phyloP scores from a whole-genome alignment of 2,329 filamentous ascomycete genomes.

The Fusarium musae region DNA sequence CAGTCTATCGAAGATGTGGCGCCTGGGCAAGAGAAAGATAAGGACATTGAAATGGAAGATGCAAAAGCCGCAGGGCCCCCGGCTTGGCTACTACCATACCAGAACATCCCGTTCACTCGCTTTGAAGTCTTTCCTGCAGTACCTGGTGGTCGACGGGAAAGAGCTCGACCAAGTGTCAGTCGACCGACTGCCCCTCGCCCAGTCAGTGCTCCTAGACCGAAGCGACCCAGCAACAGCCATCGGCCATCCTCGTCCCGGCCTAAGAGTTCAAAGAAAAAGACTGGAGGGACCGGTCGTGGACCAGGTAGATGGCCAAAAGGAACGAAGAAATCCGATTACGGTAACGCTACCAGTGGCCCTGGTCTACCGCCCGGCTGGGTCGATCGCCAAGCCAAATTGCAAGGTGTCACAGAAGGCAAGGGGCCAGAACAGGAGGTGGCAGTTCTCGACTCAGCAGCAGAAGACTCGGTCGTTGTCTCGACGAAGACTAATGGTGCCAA shows the following conservation, averaged over 20 bases:
- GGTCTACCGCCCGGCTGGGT: slow-evolving; percentile 70
- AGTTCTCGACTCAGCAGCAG: slow-evolving; percentile 40
- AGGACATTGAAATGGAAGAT: slow-evolving; percentile 45
- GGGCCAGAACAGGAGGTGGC: slow-evolving; percentile 20
- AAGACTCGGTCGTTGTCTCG: slow-evolving; percentile 51
- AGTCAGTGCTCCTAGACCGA: slow-evolving; percentile 51
- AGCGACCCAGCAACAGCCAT: slow-evolving; percentile 49
- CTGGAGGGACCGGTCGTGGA: slow-evolving; percentile 71
- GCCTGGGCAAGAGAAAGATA: slow-evolving; percentile 49
- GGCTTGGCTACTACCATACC: slow-evolving; percentile 61
- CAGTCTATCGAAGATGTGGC: slow-evolving; percentile 46
- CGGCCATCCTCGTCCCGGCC: slow-evolving; percentile 51
- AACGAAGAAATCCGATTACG: slow-evolving; percentile 75
- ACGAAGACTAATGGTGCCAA: slow-evolving; percentile 34
- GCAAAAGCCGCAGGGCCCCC: slow-evolving; percentile 43
- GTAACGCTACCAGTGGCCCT: slow-evolving; percentile 72
- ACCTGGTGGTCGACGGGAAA: slow-evolving; percentile 59
- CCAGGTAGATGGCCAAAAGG: slow-evolving; percentile 75
- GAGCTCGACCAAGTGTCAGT: slow-evolving; percentile 55
- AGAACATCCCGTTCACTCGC: slow-evolving; percentile 72
- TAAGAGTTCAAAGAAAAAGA: slow-evolving; percentile 58
- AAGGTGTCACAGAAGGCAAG: slow-evolving; percentile 27
- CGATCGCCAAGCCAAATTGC: slow-evolving; percentile 45
- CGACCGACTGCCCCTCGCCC: slow-evolving; percentile 53
- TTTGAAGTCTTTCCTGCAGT: slow-evolving; percentile 84